These are phyloP conservation scores for Naganishia friedmannii DNA, from an alignment of 768 basidiomycete genomes.

Conservation along the genomic window DNA sequence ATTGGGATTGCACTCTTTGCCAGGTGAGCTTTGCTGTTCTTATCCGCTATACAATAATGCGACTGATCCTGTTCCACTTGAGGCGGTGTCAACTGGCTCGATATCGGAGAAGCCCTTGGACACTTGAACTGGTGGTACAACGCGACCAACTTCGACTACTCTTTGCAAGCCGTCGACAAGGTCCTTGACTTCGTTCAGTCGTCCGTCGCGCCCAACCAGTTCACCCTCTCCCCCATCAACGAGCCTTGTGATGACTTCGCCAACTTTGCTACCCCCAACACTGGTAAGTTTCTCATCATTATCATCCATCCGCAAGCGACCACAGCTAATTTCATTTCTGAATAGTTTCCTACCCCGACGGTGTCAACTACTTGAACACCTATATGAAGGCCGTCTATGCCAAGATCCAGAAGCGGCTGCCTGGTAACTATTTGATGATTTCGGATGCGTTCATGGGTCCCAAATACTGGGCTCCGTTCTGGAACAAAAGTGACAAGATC, in stretches of 20 bases:
- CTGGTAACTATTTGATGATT: background rate
- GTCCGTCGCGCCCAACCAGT: background rate
- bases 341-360: slow-evolving; percentile 15
- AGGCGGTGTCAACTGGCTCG: slow-evolving; percentile 21
- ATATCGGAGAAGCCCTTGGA: slow-evolving; percentile 25
- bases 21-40: slow-evolving; percentile 4
- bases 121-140: slow-evolving; percentile 25
- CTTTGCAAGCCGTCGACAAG: slow-evolving; percentile 15
- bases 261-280: slow-evolving; percentile 18
- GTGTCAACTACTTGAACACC: slow-evolving; percentile 26
- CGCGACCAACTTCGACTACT: slow-evolving; percentile 15
- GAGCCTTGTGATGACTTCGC: background rate
- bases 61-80: background rate
- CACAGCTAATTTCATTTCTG: background rate
- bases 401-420: background rate
- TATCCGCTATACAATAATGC: background rate
- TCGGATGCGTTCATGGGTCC: slow-evolving; percentile 5
- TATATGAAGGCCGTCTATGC: slow-evolving; percentile 22
- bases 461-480: slow-evolving; percentile 25
- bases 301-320: background rate
- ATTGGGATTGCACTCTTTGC: slow-evolving; percentile 22
- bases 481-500: slow-evolving; percentile 8
- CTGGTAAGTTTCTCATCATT: background rate
- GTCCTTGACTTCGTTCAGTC: slow-evolving; percentile 11
- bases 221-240: slow-evolving; percentile 20